Evolutionary conservation across 768 basidiomycete genomes (phyloP).

Genomic region (Dictyophora rubrovolvata): DNA sequence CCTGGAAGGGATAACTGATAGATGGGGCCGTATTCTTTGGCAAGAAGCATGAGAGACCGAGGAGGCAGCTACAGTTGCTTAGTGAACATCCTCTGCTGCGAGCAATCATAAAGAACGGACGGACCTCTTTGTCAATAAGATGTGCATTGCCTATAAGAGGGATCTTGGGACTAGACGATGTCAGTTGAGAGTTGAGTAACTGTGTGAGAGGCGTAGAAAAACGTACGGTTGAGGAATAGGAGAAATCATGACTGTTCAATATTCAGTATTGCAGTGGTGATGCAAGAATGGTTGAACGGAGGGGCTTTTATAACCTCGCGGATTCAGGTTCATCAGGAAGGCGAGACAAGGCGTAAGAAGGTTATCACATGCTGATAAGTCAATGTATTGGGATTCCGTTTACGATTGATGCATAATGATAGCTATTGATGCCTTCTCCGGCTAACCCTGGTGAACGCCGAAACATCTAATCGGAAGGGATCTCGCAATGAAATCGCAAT

Average conservation of each 20-base stretch:
- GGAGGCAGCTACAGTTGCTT: slow-evolving; percentile 24
- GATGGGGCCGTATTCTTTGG: slow-evolving; percentile 34
- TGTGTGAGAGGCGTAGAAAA: neutral
- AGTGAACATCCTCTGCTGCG: slow-evolving; percentile 9
- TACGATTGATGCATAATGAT: no score
- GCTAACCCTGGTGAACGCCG: no score
- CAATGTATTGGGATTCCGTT: no score
- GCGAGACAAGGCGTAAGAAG: no score
- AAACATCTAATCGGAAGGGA: no score
- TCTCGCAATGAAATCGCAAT: no score
- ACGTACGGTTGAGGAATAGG: neutral
- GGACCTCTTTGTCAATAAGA: slow-evolving; percentile 12
- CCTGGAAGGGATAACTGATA: slow-evolving; percentile 28
- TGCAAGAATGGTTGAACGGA: no score
- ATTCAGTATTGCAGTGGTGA: neutral
- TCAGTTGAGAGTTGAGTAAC: neutral
- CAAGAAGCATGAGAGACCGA: slow-evolving; percentile 25
- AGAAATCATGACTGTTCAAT: neutral
- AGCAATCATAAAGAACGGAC: neutral
- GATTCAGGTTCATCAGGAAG: no score
- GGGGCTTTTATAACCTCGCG: no score
- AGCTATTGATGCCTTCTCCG: no score
- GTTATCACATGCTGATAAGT: no score
- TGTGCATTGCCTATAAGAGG: slow-evolving; percentile 32
- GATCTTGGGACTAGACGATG: slow-evolving; percentile 19